Percentiles rank a stretch among this genome's conserved stretches.
phyloP scores from a whole-genome alignment of 2,329 filamentous ascomycete genomes.

The Claviceps digitariae region DNA sequence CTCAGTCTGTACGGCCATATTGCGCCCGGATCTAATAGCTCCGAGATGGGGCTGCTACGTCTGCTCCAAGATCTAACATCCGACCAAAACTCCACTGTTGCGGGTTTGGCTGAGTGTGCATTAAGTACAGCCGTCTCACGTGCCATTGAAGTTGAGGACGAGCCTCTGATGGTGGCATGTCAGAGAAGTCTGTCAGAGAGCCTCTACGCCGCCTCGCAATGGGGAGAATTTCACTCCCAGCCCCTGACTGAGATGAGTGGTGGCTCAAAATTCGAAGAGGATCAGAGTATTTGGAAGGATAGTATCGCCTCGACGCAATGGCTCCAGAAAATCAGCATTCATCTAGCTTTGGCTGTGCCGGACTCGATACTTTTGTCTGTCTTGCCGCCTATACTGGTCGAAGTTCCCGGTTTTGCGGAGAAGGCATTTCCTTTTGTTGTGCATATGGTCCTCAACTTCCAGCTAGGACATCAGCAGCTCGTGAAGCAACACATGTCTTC shows the following conservation, averaged over 20 bases:
- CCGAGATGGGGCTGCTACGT: conserved; percentile 49
- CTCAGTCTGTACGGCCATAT: conserved; percentile 35
- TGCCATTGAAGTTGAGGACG: conserved; percentile 32
- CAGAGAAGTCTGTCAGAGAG: conserved; percentile 37
- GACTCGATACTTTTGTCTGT: conserved; percentile 57
- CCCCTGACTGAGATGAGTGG: conserved; percentile 31
- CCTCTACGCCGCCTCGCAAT: conserved; percentile 40
- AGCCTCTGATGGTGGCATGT: conserved; percentile 35
- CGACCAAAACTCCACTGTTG: conserved; percentile 39
- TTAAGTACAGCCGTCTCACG: conserved; percentile 43
- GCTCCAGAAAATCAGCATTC: conserved; percentile 47
- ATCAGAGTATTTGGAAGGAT: conserved; percentile 18
- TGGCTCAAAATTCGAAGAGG: conserved; percentile 4
- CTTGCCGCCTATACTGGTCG: conserved; percentile 50
- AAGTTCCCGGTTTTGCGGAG: conserved; percentile 56
- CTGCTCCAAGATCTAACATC: conserved; percentile 49
- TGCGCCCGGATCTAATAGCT: conserved; percentile 36
- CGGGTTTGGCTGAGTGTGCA: conserved; percentile 47
- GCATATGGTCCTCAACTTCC: conserved; percentile 63
- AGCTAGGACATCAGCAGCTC: conserved; percentile 46
- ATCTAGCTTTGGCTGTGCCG: conserved; percentile 44
- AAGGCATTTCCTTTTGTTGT: conserved; percentile 71
- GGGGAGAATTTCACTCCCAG: conserved; percentile 41
- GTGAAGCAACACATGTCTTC: conserved; percentile 52
- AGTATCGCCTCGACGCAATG: conserved; percentile 37